phyloP scores from a whole-genome alignment of 208 protist species.

The Balamuthia mandrillaris region DNA sequence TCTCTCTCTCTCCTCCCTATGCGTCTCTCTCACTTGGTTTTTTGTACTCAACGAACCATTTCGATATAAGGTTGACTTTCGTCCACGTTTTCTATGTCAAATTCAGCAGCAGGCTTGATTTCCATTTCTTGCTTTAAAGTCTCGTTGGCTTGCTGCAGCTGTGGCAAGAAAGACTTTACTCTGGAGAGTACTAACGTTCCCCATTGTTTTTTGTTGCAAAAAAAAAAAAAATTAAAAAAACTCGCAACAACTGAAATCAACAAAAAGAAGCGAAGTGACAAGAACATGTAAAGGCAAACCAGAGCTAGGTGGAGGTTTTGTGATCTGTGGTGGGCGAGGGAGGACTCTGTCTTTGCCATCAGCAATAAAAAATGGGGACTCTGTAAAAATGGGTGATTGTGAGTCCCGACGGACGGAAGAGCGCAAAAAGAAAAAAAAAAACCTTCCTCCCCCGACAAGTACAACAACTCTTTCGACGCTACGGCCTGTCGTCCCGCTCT shows the following conservation, averaged over 20 bases:
- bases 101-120: background rate
- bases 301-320: background rate
- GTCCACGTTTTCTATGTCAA: constrained; percentile 33
- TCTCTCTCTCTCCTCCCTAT: too few species aligned
- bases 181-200: background rate
- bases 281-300: background rate
- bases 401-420: too few species aligned
- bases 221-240: background rate
- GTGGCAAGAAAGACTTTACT: background rate
- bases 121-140: background rate
- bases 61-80: constrained; percentile 14
- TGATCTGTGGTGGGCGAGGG: constrained; percentile 29
- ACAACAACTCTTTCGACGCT: too few species aligned
- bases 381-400: background rate
- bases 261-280: background rate
- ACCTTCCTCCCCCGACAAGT: too few species aligned
- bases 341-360: constrained; percentile 38
- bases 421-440: too few species aligned
- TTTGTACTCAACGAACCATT: background rate
- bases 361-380: constrained; percentile 24
- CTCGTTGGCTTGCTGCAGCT: background rate
- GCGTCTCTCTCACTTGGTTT: too few species aligned
- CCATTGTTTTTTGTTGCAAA: background rate
- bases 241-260: background rate
- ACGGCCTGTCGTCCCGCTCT: too few species aligned